Evolutionary conservation across 805 yeast genomes (phyloP).

Genomic region (Lipomyces spencermartinsiae): DNA sequence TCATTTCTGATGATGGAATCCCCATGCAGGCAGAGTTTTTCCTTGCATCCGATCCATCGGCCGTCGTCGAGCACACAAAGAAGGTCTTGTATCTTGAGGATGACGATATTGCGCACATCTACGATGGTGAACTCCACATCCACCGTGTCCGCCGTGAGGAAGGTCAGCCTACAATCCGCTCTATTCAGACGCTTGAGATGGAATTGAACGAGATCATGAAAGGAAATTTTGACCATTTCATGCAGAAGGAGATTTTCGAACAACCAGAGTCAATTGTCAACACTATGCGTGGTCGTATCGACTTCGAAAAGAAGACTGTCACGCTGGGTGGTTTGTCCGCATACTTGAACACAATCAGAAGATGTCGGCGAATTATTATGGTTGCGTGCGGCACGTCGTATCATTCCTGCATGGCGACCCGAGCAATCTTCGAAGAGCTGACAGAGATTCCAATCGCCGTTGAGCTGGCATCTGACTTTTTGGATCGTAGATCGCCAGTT

Average conservation of each 20-base stretch:
- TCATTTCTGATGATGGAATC: slow-evolving; percentile 88
- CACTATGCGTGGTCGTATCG: slow-evolving; percentile 99
- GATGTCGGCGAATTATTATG: slow-evolving; percentile 95
- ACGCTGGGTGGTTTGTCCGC: slow-evolving; percentile 89
- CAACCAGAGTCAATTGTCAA: slow-evolving; percentile 98
- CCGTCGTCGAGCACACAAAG: slow-evolving; percentile 95
- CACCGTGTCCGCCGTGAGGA: slow-evolving; percentile 87
- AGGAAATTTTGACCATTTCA: slow-evolving; percentile 93
- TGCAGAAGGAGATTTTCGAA: slow-evolving; percentile 98
- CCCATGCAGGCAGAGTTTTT: slow-evolving; percentile 96
- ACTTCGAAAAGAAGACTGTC: slow-evolving; percentile 77
- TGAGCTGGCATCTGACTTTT: slow-evolving; percentile 91
- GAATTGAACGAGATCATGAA: slow-evolving; percentile 98
- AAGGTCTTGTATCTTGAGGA: slow-evolving; percentile 96
- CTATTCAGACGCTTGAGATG: slow-evolving; percentile 95
- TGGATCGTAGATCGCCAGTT: slow-evolving; percentile 95
- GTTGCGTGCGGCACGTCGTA: slow-evolving; percentile 99
- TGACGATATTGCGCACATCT: slow-evolving; percentile 97
- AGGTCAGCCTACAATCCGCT: slow-evolving; percentile 86
- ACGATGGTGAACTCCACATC: slow-evolving; percentile 97
- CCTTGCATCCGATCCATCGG: slow-evolving; percentile 95
- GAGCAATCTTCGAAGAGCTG: slow-evolving; percentile 94
- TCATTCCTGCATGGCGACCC: slow-evolving; percentile 96
- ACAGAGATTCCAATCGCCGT: slow-evolving; percentile 94
- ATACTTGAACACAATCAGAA: slow-evolving; percentile 84